Conservation (phyloP, 176 grass and related monocot species). For the Paspalum notatum region DNA sequence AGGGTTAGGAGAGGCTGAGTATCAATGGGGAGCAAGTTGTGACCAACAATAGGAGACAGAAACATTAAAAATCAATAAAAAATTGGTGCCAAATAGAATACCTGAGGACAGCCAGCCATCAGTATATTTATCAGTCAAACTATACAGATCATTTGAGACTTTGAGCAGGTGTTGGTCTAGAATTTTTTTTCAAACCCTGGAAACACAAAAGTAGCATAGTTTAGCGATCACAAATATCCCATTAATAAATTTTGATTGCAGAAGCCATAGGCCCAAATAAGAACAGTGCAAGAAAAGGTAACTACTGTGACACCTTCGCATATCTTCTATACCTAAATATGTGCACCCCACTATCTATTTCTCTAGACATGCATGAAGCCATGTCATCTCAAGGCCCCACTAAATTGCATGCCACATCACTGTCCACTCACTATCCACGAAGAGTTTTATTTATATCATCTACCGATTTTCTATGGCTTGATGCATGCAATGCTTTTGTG, state of each 20-base stretch:
- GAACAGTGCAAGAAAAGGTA: constrained; percentile 28
- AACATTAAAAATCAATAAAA: neutral
- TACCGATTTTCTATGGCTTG: too few relatives aligned
- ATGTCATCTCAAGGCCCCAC: too few relatives aligned
- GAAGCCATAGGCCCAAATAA: neutral
- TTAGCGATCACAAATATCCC: constrained; percentile 20
- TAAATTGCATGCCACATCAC: too few relatives aligned
- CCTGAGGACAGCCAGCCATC: constrained; percentile 91
- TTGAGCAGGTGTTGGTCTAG: constrained; percentile 75
- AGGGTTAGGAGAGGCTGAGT: neutral
- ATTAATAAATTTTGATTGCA: neutral
- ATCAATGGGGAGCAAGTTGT: too few relatives aligned
- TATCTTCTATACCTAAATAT: too few relatives aligned
- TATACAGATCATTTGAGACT: constrained; percentile 87
- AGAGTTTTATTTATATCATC: too few relatives aligned
- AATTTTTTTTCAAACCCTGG: constrained; percentile 83
- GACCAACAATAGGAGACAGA: neutral
- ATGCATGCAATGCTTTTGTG: too few relatives aligned
- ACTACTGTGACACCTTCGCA: constrained; percentile 60
- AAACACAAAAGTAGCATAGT: constrained; percentile 32
- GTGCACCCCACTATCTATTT: too few relatives aligned
- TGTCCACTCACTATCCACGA: too few relatives aligned
- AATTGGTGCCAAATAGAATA: constrained; percentile 43
- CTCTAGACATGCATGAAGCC: too few relatives aligned
- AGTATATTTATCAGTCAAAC: constrained; percentile 68